Evolutionary conservation across 495 filamentous ascomycete species (phyloP).

Genomic region (Podospora fimiseda): DNA sequence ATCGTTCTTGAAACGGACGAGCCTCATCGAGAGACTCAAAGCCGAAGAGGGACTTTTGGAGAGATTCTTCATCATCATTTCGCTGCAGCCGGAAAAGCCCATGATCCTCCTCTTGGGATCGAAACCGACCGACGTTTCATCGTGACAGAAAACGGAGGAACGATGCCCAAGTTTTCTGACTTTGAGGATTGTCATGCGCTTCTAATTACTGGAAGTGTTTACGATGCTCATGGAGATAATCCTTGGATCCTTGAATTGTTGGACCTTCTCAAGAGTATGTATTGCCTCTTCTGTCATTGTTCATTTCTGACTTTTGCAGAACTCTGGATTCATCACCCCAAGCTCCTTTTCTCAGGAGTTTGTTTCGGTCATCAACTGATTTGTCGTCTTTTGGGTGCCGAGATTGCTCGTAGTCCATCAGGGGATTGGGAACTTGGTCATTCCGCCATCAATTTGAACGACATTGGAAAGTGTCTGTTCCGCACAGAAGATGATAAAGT

Average conservation of each 20-base stretch:
- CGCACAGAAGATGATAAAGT: constrained; percentile 44
- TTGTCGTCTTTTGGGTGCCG: constrained; percentile 61
- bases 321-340: constrained; percentile 31
- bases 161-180: constrained; percentile 17
- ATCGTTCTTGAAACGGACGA: constrained; percentile 32
- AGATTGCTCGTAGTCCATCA: constrained; percentile 51
- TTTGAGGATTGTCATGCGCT: constrained; percentile 49
- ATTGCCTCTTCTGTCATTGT: not conserved
- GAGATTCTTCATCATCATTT: constrained; percentile 27
- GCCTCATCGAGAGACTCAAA: constrained; percentile 20
- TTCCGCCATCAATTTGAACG: constrained; percentile 56
- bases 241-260: constrained; percentile 59
- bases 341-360: constrained; percentile 58
- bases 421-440: constrained; percentile 74
- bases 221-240: constrained; percentile 46
- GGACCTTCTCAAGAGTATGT: constrained; percentile 18
- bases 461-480: constrained; percentile 65
- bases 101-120: constrained; percentile 27
- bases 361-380: constrained; percentile 88
- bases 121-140: constrained; percentile 23
- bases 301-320: constrained; percentile 1
- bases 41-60: constrained; percentile 21
- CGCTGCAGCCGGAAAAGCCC: constrained; percentile 17
- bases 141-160: constrained; percentile 23
- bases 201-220: constrained; percentile 63